A percentile compares a stretch with the other conserved stretches of the same genome.
Evolutionary conservation across 345 rosid species (phyloP).

Genomic region (Melastoma malabathricum): DNA sequence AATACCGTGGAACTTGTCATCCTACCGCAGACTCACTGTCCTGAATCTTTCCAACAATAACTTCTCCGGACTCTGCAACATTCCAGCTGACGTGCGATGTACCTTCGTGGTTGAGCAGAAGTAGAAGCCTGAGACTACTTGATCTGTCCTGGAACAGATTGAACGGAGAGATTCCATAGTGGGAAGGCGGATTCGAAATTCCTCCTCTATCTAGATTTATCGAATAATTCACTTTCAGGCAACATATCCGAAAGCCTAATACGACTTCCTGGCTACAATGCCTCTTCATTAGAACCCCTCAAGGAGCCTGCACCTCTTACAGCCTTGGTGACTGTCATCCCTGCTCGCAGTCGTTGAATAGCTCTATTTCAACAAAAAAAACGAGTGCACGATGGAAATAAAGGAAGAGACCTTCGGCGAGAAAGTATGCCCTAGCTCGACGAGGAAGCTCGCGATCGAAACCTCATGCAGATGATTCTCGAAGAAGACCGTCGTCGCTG

Average conservation of each 20-base stretch:
- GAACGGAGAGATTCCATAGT: conserved; percentile 7
- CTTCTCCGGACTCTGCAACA: no score
- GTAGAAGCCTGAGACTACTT: conserved; percentile 6
- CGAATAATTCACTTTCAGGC: conserved; percentile 20
- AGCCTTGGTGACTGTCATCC: conserved; percentile 43
- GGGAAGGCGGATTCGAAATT: conserved; percentile 6
- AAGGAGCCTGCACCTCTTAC: conserved; percentile 41
- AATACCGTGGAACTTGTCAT: no score
- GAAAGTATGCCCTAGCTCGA: conserved; percentile 16
- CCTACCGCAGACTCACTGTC: no score
- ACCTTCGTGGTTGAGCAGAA: conserved; percentile 10
- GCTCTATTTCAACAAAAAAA: conserved; percentile 33
- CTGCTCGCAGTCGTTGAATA: conserved; percentile 31
- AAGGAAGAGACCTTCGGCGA: conserved; percentile 24
- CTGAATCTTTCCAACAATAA: no score
- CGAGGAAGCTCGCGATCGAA: conserved; percentile 32
- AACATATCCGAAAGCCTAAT: conserved; percentile 17
- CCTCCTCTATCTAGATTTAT: conserved; percentile 21
- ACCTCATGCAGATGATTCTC: conserved; percentile 31
- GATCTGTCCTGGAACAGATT: conserved; percentile 14
- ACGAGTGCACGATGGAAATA: conserved; percentile 28
- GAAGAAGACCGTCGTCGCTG: neutral
- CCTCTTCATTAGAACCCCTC: conserved; percentile 46
- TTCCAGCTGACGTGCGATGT: conserved; percentile 9
- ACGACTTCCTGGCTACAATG: no score